Evolutionary conservation across 2,329 filamentous ascomycete species (phyloP), one percentile per base, ranked within the genome.

Genomic region (Shiraia bambusicola): DNA sequence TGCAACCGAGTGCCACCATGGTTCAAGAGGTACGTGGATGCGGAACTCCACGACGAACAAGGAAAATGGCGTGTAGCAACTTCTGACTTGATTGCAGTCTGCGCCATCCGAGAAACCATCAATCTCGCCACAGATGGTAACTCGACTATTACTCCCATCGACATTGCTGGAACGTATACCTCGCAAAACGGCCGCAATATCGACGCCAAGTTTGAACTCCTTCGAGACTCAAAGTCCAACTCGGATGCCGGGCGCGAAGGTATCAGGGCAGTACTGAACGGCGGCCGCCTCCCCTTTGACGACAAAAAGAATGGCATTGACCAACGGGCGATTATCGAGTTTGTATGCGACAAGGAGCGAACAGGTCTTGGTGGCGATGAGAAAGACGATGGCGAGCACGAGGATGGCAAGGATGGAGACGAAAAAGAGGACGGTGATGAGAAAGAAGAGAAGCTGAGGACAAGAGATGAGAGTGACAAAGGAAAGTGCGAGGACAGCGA

Each of bases 281-380:
- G 82, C 6, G 79, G 78, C 10, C 68, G 73, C 33, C 76, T 77
- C 34, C 71, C 71, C 0, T 64, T 69, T 36, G 64, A 71, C n/a
- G 50, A 55, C 32, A 75, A 77, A 38, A 73, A 76, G 34, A 74
- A 76, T 6, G 72, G 59, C 43, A 63, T 57, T 19, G 73, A 80
- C 45, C 87, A 94, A 67, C 83, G 82, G 59, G 88, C 90, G 3
- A 78, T 95, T 8, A 80, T 97, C 39, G 87, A 95, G 59, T 90
- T 97, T 56, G 66, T 91, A 14, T 98, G 93, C 70, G 86, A 95
- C 61, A 74, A 71, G 22, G 76, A 85, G 2, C 77, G 80, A 53
- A 83, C 83, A 7, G 91, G 91, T 1, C 77, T 85, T 6, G 91
- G 95, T 45, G 71, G 76, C 50, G 81, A 80, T 52, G 82, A 87